Evolutionary conservation across 2,329 filamentous ascomycete species (phyloP).

Genomic region (Stagonosporopsis vannaccii): DNA sequence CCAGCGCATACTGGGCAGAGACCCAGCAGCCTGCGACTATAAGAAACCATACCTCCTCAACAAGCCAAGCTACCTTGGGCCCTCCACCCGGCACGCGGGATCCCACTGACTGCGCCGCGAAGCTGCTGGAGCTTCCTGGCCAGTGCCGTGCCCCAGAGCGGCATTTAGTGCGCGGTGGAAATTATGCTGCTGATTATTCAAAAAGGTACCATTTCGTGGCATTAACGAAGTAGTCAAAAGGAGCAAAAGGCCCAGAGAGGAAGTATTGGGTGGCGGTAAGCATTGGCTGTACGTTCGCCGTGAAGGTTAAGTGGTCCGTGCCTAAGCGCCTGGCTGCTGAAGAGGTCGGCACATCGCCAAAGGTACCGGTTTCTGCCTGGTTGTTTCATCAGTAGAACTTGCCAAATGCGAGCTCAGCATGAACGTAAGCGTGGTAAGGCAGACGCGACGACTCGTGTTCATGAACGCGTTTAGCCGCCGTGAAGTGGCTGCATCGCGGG

Average conservation of each 20-base stretch:
- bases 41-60: constrained; percentile 12
- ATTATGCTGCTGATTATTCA: constrained; percentile 9
- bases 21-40: constrained; percentile 19
- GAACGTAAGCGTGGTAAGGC: neutral
- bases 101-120: constrained; percentile 25
- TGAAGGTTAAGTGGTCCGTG: constrained; percentile 9
- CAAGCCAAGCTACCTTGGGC: neutral
- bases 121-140: constrained; percentile 21
- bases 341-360: constrained; percentile 17
- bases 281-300: constrained; percentile 23
- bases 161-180: constrained; percentile 18
- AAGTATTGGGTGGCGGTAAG: constrained; percentile 17
- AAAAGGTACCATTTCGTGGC: constrained; percentile 3
- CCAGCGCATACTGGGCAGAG: constrained; percentile 20
- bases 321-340: constrained; percentile 20
- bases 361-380: neutral
- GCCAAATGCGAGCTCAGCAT: neutral
- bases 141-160: constrained; percentile 5
- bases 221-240: constrained; percentile 16
- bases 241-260: constrained; percentile 17
- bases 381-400: neutral
- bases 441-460: constrained; percentile 4
- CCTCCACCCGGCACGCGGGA: constrained; percentile 1
- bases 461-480: constrained; percentile 4
- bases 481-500: neutral